Evolutionary conservation across 2,329 filamentous ascomycete species (phyloP), one percentile per base, ranked within the genome.

Genomic region (Alternaria conjuncta): DNA sequence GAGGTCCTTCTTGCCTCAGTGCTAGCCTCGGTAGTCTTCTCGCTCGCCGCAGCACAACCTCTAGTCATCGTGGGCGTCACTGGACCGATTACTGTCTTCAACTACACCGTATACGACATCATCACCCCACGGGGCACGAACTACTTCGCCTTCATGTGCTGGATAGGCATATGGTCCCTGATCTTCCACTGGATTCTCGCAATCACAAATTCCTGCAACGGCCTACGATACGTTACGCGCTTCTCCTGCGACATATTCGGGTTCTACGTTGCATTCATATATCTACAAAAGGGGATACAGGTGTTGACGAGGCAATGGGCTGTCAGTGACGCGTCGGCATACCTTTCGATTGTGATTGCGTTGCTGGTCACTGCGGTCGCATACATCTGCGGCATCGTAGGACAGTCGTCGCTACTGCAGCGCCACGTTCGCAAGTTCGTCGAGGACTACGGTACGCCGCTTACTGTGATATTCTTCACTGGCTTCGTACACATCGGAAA

Each of bases 201-300:
- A 53, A 84, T 93, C 60, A 92, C 92, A 11, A 97, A 97, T 78
- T 89, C 92, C 2, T 97, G 94, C 83, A 96, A 97, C 80, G 91
- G 87, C 73, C 84, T 97, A n/a, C 90, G 89, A 74, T 97, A 94
- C 79, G 93, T 97, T 21, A 97, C 94, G 1, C 87, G 93, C 13
- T 97, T 97, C 77, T 93, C 93, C 23, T 97, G 94, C 81, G 94
- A 97, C 79, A 96, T 95, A 73, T 97, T 97, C 70, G 94, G 93
- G 55, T 96, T 97, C 82, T 97, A 97, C 77, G 93, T 97, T 51
- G 93, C 93, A 60, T 94, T 92, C 76, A 95, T 97, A 79, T 97
- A 97, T 77, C 85, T 97, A 20, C 93, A 97, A 75, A 97, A 97
- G 80, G 93, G 93, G 15, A 90, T 97, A 65, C 92, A 97, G 80